phyloP scores from a whole-genome alignment of 2,329 filamentous ascomycete species.

The Trichoderma oligosporum region DNA sequence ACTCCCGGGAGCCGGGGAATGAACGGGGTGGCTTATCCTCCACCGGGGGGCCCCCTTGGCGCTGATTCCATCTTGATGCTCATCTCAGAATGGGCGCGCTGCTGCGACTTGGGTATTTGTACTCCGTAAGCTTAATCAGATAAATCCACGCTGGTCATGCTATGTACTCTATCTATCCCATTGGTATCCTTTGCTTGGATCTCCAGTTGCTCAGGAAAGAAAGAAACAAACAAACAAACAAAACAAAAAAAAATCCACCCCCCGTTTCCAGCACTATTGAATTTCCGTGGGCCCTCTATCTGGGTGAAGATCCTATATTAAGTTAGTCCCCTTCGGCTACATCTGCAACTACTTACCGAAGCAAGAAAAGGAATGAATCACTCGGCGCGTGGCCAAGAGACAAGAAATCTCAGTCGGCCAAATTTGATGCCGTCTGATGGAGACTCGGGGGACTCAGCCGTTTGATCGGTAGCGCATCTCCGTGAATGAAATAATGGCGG shows the following conservation, averaged over 20 bases:
- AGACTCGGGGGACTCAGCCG: slow-evolving; percentile 1
- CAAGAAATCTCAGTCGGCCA: neutral
- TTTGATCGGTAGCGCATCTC: neutral
- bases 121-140: too few relatives aligned
- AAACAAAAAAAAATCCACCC: too few relatives aligned
- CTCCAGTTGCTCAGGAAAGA: neutral
- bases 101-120: too few relatives aligned
- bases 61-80: neutral
- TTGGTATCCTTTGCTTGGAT: neutral
- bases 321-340: slow-evolving; percentile 8
- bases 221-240: neutral
- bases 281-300: neutral
- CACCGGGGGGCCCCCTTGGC: neutral
- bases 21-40: slow-evolving; percentile 14
- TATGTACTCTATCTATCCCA: neutral
- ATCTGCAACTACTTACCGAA: neutral
- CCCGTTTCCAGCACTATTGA: neutral
- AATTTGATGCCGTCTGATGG: slow-evolving; percentile 13
- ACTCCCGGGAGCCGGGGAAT: slow-evolving; percentile 15
- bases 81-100: too few relatives aligned
- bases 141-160: slow-evolving; percentile 9
- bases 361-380: slow-evolving; percentile 3
- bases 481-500: neutral
- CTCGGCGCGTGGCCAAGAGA: neutral
- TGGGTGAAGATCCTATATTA: neutral